A percentile compares a stretch with the other conserved stretches of the same genome.
These are phyloP conservation scores for Pichia sp. DNA, from an alignment of 1,139 yeast species.

Conservation along the genomic window DNA sequence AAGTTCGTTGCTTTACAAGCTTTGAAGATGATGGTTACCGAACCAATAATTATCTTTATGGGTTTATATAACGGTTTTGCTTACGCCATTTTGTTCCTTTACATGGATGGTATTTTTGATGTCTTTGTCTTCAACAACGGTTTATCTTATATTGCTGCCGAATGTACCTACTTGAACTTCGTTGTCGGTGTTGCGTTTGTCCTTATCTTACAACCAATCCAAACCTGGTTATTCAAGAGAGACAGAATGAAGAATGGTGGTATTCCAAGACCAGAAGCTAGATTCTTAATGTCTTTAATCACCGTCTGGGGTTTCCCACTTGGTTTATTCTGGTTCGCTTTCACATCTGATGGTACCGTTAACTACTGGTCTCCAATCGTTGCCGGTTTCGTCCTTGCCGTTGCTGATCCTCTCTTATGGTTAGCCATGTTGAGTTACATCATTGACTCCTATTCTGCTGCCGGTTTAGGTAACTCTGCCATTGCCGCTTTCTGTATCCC, in stretches of 20 bases:
- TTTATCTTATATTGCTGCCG: conserved; percentile 32
- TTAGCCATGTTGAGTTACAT: conserved; percentile 50
- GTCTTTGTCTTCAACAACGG: conserved; percentile 33
- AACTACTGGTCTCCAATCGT: conserved; percentile 35
- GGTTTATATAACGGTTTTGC: conserved; percentile 35
- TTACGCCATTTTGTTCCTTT: conserved; percentile 36
- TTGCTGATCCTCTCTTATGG: conserved; percentile 48
- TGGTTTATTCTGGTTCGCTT: conserved; percentile 34
- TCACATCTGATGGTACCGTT: conserved; percentile 31
- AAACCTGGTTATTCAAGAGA: conserved; percentile 33
- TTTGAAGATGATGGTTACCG: conserved; percentile 33
- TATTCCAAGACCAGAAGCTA: conserved; percentile 44
- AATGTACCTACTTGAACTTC: conserved; percentile 33
- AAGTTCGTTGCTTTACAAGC: conserved; percentile 31
- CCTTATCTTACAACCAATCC: conserved; percentile 30
- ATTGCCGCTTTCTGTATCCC: conserved; percentile 53
- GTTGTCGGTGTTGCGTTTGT: conserved; percentile 33
- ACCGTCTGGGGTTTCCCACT: conserved; percentile 36
- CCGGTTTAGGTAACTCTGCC: conserved; percentile 47
- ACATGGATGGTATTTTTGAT: conserved; percentile 34
- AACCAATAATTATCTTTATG: conserved; percentile 33
- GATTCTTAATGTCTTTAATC: conserved; percentile 32
- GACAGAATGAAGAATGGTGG: conserved; percentile 42
- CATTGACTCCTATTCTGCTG: conserved; percentile 45
- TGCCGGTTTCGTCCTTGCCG: conserved; percentile 39